Conservation (phyloP, 2,329 filamentous ascomycete species). For the Aulographum hederae region DNA sequence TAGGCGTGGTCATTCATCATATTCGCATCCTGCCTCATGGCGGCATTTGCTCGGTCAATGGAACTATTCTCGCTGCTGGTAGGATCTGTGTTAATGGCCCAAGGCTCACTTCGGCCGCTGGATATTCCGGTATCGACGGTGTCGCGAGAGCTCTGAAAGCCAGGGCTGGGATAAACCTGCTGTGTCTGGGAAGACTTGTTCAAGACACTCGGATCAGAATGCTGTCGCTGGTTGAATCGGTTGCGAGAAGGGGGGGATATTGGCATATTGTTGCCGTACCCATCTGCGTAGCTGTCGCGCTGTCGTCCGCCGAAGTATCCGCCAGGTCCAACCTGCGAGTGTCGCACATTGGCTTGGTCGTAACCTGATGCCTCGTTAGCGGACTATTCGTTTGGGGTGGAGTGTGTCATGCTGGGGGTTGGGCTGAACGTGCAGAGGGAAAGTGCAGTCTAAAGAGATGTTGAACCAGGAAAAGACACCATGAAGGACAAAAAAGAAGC, state of each 20-base stretch:
- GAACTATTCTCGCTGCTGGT: conserved; percentile 92
- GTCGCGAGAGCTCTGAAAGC: conserved; percentile 66
- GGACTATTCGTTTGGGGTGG: conserved; percentile 3
- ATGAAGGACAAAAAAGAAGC: too few relatives aligned
- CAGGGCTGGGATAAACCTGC: conserved; percentile 27
- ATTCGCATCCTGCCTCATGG: conserved; percentile 14
- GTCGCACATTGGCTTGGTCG: conserved; percentile 3
- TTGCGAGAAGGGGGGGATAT: conserved; percentile 15
- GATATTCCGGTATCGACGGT: conserved; percentile 65
- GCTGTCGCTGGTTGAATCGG: conserved; percentile 22
- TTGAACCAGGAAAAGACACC: too few relatives aligned
- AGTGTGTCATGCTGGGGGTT: conserved; percentile 8
- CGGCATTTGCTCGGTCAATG: conserved; percentile 48
- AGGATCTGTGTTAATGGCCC: conserved; percentile 47
- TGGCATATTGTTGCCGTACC: conserved; percentile 18
- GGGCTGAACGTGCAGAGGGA: conserved; percentile 6
- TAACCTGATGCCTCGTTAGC: conserved; percentile 1
- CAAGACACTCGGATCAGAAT: conserved; percentile 23
- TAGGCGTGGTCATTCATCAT: too few relatives aligned
- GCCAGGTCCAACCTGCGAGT: conserved; percentile 7
- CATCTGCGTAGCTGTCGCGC: conserved; percentile 13
- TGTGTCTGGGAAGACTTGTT: conserved; percentile 20
- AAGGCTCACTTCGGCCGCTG: conserved; percentile 55
- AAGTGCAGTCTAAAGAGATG: too few relatives aligned
- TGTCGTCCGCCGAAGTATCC: conserved; percentile 8